A percentile compares a stretch with the other conserved stretches of the same genome.
phyloP scores from a whole-genome alignment of 305 asterid genomes.

The Fraxinus sp. region DNA sequence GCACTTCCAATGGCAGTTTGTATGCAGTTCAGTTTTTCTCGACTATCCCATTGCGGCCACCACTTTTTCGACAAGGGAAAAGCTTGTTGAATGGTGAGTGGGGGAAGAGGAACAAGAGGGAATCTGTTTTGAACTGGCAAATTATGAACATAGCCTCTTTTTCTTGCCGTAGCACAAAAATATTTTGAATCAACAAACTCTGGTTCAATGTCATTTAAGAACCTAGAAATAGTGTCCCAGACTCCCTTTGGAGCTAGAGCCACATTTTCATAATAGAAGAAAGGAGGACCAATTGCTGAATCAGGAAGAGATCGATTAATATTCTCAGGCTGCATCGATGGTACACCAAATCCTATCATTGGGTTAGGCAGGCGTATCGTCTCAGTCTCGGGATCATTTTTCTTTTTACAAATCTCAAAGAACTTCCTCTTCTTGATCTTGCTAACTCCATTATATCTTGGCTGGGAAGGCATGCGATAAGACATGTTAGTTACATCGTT shows the following conservation, averaged over 20 bases:
- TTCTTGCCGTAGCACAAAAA: slow-evolving; percentile 77
- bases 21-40: slow-evolving; percentile 77
- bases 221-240: slow-evolving; percentile 78
- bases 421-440: slow-evolving; percentile 54
- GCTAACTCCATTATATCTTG: slow-evolving; percentile 41
- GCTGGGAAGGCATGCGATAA: slow-evolving; percentile 37
- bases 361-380: slow-evolving; percentile 72
- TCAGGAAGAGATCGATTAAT: slow-evolving; percentile 52
- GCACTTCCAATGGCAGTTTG: slow-evolving; percentile 90
- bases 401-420: slow-evolving; percentile 35
- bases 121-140: slow-evolving; percentile 64
- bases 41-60: slow-evolving; percentile 92
- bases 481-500: slow-evolving; percentile 1
- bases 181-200: slow-evolving; percentile 88
- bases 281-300: slow-evolving; percentile 72
- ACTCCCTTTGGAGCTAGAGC: slow-evolving; percentile 94
- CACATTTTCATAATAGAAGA: slow-evolving; percentile 84
- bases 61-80: slow-evolving; percentile 72
- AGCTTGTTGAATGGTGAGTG: slow-evolving; percentile 67
- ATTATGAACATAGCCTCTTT: slow-evolving; percentile 85
- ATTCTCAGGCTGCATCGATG: slow-evolving; percentile 35
- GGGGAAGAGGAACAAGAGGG: slow-evolving; percentile 74
- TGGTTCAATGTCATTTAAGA: slow-evolving; percentile 58
- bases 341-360: slow-evolving; percentile 83
- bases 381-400: slow-evolving; percentile 39